Evolutionary conservation across 139 green algal species (phyloP), one percentile per base, ranked within the genome.

Genomic region (Dunaliella sp.): DNA sequence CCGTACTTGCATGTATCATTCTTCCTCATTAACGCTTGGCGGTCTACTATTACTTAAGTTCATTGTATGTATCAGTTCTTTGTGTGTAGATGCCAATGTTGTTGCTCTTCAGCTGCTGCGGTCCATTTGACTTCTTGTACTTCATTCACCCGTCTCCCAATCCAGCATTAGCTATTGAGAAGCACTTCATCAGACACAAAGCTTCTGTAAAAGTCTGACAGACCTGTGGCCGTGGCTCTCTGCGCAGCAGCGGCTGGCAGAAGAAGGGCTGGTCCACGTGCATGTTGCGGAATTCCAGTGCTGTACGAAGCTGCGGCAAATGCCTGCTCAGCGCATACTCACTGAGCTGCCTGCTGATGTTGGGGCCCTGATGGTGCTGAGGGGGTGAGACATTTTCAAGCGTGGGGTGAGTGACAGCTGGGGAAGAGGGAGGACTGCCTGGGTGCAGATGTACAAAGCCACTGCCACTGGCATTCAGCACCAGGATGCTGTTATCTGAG

Each of bases 251-350:
- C 0, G 73, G 80, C 34, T 83, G 81, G 85, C 85, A 90, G 84
- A 90, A 87, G 58, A 87, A 91, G 0, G 90, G 88, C 32, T 76
- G 32, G 26, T 91, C 86, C 24, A 91, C 38, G 73, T 94, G 89
- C 82, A 90, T 88, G 85, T 96, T 96, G 28, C 93, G 85, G 82
- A 95, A 95, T 31, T 89, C 86, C 32, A 96, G 78, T 26, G 90
- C 87, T 26, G 90, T 82, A 1, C 88, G 81, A 0, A 95, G 83
- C 32, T 86, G 36, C 28, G 81, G 58, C 31, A 76, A 74, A 25
- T 92, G 90, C 16, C 87, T 83, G 1, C 76, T 90, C 1, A 95
- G 83, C 24, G 90, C 92, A 65, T 90, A 96, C 30, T 92, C 79
- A 35, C 81, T 91, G 1, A 94, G 79, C 82, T 96, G 93, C 24